These are phyloP conservation scores for Pseudomonodictys pantanalensis DNA, from an alignment of 495 filamentous ascomycete genomes.

Conservation along the genomic window DNA sequence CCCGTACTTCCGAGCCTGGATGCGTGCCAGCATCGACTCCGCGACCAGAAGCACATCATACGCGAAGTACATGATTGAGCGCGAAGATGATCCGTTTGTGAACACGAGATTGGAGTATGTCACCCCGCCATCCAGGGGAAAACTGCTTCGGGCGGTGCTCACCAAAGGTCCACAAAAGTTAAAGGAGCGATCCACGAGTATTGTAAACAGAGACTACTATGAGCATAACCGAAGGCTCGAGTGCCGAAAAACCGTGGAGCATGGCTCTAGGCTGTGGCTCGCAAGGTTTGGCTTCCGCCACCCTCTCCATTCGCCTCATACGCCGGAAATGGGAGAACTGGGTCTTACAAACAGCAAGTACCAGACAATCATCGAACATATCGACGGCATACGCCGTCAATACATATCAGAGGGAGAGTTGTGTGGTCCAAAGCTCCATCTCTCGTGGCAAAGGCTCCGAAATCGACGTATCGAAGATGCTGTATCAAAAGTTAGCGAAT, in stretches of 20 bases:
- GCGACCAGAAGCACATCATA: conserved; percentile 13
- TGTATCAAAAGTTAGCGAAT: conserved; percentile 11
- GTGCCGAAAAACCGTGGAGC: conserved; percentile 17
- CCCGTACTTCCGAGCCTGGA: conserved; percentile 20
- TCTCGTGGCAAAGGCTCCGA: not conserved
- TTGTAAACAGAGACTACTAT: conserved; percentile 5
- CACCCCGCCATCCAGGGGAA: not conserved
- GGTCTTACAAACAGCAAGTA: conserved; percentile 8
- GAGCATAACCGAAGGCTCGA: conserved; percentile 22
- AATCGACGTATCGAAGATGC: conserved; percentile 2
- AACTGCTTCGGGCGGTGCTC: not conserved
- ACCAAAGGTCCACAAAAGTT: not conserved
- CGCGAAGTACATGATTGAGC: conserved; percentile 22
- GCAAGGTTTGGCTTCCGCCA: conserved; percentile 19
- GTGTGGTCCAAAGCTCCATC: not conserved
- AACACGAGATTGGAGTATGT: conserved; percentile 19
- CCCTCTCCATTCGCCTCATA: conserved; percentile 18
- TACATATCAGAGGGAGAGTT: not conserved
- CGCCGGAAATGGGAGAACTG: conserved; percentile 19
- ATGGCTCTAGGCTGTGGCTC: conserved; percentile 12
- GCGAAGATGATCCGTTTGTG: conserved; percentile 18
- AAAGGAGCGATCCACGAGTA: not conserved
- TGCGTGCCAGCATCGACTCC: conserved; percentile 17
- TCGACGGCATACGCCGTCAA: conserved; percentile 8
- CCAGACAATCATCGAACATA: not conserved